Percentiles rank a stretch among this genome's conserved stretches.
These are phyloP conservation scores for Syncephalastrum contaminatum DNA, from an alignment of 371 early-diverging fungal genomes.

Conservation along the genomic window DNA sequence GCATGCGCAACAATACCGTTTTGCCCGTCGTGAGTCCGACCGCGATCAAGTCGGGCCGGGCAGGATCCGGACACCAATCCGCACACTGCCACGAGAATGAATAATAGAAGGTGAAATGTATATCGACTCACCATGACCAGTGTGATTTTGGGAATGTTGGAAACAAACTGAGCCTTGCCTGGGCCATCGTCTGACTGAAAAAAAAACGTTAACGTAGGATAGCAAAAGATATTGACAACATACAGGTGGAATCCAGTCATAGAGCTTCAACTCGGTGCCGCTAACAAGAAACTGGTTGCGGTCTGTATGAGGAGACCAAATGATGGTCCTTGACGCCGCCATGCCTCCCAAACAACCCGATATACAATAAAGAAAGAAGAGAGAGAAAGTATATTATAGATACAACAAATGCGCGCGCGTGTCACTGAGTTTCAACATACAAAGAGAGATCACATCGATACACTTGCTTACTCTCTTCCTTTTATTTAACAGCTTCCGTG, in stretches of 20 bases:
- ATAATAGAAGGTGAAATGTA: neutral
- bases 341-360: conserved; percentile 11
- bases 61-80: conserved; percentile 75
- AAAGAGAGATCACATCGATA: too few relatives aligned
- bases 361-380: too few relatives aligned
- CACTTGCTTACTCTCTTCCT: too few relatives aligned
- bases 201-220: neutral
- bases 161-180: conserved; percentile 51
- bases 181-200: conserved; percentile 45
- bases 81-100: conserved; percentile 52
- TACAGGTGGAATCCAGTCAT: conserved; percentile 67
- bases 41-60: conserved; percentile 64
- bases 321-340: conserved; percentile 39
- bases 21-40: conserved; percentile 72
- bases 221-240: neutral
- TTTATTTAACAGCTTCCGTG: too few relatives aligned
- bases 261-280: conserved; percentile 64
- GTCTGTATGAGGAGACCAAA: conserved; percentile 67
- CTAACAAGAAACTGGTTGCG: conserved; percentile 65
- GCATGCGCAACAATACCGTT: conserved; percentile 61
- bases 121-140: conserved; percentile 57
- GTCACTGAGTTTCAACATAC: too few relatives aligned
- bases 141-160: conserved; percentile 60
- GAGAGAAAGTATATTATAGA: too few relatives aligned
- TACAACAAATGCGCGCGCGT: too few relatives aligned